Base-by-base conservation (phyloP, 371 early-diverging fungal species). In the Enterocytospora artemiae region DNA sequence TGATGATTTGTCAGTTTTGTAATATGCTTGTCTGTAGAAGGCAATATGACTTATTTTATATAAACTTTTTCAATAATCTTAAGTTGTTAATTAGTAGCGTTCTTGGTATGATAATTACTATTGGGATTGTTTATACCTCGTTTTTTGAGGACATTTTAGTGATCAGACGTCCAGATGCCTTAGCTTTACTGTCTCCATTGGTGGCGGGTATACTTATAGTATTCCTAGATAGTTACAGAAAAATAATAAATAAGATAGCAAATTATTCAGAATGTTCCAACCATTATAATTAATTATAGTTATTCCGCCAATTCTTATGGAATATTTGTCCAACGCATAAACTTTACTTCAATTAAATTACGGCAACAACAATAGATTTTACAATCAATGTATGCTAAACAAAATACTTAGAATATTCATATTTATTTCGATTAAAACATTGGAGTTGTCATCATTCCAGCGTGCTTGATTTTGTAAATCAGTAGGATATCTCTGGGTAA, bases 11-110 rank as follows among this genome's bases (percentile, higher is more conserved):
- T 74, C 93, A 93, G 73, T 80, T 84, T 69, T 90, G 87, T 82
- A 93, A 91, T 78, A 71, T 89, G 80, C 89, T 91, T 73, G 84
- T 87, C 25, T 87, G 88, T 80, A 92, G 92, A 81, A 82, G 85
- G 34, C 78, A 84, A 9, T 80, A 84, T 63, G 77, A 82, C 1
- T 71, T 85, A 51, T 89, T 90, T 31, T 85, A 84, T 65, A 87
- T 89, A 24, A 63, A 22, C 5, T 43, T 60, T 24, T 61, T 60
- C n/a, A n/a, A 51, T 3, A 60, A 51, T 53, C 7, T n/a, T 9
- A 28, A 9, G 25, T 18, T 52, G 24, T 28, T 60, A 4, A 4
- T 60, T 7, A 7, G 7, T 12, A 16, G 18, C 4, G 12, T 60
- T 20, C 20, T 32, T 18, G 60, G 60, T 7, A 28, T 52, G 24